Conservation (phyloP, 2,329 filamentous ascomycete species). For the Sporothrix protearum region DNA sequence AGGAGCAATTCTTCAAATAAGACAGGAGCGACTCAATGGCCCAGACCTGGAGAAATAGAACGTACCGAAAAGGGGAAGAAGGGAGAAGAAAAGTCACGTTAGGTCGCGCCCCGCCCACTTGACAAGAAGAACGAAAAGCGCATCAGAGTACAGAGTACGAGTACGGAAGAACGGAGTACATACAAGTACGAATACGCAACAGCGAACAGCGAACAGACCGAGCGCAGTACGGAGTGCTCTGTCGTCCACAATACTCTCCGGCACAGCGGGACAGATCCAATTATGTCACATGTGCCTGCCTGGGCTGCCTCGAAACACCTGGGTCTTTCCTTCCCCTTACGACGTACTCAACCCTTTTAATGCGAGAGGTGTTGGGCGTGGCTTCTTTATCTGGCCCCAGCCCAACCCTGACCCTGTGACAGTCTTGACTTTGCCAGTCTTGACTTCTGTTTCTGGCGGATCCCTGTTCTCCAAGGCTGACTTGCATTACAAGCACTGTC, state of each 20-base stretch:
- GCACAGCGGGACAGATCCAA: neutral
- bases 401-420: neutral
- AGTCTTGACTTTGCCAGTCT: no score
- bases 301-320: neutral
- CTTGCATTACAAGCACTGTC: neutral
- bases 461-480: neutral
- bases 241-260: no score
- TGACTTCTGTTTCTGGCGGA: neutral
- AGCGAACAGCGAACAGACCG: neutral
- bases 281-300: slow-evolving; percentile 19
- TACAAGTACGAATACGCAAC: neutral
- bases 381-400: neutral
- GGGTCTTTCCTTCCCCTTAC: neutral
- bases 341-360: neutral
- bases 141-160: neutral
- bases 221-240: neutral
- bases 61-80: neutral
- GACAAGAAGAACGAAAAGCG: neutral
- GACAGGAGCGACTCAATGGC: neutral
- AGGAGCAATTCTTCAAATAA: neutral
- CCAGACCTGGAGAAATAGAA: neutral
- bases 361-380: no score
- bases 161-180: neutral
- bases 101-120: neutral
- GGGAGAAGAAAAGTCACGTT: neutral